These are phyloP conservation scores for Periglandula ipomoeae DNA, from an alignment of 2,329 filamentous ascomycete species.

Conservation along the genomic window DNA sequence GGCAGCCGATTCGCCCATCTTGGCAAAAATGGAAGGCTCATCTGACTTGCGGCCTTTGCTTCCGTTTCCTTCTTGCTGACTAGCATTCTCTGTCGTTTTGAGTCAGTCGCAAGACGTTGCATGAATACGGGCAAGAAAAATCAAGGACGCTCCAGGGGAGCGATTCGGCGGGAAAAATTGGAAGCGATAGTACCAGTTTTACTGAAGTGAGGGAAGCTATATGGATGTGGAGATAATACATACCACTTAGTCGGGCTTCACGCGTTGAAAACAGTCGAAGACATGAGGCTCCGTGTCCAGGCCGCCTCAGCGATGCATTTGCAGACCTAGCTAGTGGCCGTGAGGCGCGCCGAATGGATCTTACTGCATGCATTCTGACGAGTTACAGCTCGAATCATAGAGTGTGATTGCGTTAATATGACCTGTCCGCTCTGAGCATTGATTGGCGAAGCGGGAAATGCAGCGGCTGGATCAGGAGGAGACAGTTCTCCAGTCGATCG, in stretches of 20 bases:
- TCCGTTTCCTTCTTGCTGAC: not conserved
- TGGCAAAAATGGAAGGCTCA: constrained; percentile 36
- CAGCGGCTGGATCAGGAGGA: no score
- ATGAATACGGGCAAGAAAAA: no score
- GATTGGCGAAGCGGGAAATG: no score
- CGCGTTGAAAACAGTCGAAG: constrained; percentile 5
- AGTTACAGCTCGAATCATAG: not conserved
- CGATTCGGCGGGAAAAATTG: no score
- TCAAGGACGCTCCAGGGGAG: no score
- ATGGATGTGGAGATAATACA: not conserved
- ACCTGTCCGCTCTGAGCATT: no score
- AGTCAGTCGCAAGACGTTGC: no score
- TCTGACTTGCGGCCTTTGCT: constrained; percentile 2
- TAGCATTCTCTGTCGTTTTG: constrained; percentile 3
- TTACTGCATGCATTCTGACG: constrained; percentile 5
- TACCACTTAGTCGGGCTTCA: constrained; percentile 3
- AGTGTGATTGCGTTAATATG: no score
- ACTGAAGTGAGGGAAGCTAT: no score
- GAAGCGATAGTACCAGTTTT: no score
- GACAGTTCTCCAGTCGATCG: no score
- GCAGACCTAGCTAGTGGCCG: constrained; percentile 1
- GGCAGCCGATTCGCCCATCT: constrained; percentile 65
- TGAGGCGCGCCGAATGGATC: not conserved
- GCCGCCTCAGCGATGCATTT: not conserved
- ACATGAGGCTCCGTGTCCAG: not conserved